Evolutionary conservation across 371 early-diverging fungal genomes (phyloP).

Genomic region (Rhizopus sp.): DNA sequence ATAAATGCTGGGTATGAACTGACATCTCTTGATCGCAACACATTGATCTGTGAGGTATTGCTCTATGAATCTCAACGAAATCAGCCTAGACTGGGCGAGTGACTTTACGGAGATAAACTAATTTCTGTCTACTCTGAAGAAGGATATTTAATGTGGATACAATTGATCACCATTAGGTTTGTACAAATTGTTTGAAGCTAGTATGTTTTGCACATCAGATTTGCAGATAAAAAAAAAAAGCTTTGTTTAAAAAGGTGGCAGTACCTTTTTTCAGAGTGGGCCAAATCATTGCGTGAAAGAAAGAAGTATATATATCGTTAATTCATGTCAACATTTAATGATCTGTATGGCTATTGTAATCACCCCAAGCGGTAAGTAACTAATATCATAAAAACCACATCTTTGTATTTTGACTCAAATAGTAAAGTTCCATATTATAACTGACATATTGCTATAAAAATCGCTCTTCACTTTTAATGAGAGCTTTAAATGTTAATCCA

Average conservation of each 20-base stretch:
- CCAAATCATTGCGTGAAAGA: slow-evolving; percentile 9
- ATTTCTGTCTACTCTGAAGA: slow-evolving; percentile 10
- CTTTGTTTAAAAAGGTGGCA: slow-evolving; percentile 3
- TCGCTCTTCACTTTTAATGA: too few relatives aligned
- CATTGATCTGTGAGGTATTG: slow-evolving; percentile 9
- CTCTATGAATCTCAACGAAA: slow-evolving; percentile 9
- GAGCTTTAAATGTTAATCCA: too few relatives aligned
- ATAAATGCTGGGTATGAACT: slow-evolving; percentile 9
- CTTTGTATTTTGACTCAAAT: too few relatives aligned
- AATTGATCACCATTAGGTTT: slow-evolving; percentile 6
- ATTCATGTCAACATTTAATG: slow-evolving; percentile 5
- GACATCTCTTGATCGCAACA: slow-evolving; percentile 4
- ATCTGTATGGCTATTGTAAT: slow-evolving; percentile 17
- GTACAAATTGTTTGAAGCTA: slow-evolving; percentile 9
- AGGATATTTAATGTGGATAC: slow-evolving; percentile 8
- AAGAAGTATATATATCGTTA: slow-evolving; percentile 8
- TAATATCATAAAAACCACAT: slow-evolving; percentile 8
- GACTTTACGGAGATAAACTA: slow-evolving; percentile 3
- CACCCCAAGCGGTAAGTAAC: slow-evolving; percentile 13
- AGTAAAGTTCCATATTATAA: too few relatives aligned
- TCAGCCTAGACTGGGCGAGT: slow-evolving; percentile 10
- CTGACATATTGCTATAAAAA: too few relatives aligned
- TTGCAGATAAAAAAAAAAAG: slow-evolving; percentile 7
- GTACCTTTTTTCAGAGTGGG: slow-evolving; percentile 5
- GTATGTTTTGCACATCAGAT: slow-evolving; percentile 7